A percentile compares a stretch with the other conserved stretches of the same genome.
These are phyloP conservation scores for Aspergillus ustus DNA, from an alignment of 2,329 filamentous ascomycete genomes.

Conservation along the genomic window DNA sequence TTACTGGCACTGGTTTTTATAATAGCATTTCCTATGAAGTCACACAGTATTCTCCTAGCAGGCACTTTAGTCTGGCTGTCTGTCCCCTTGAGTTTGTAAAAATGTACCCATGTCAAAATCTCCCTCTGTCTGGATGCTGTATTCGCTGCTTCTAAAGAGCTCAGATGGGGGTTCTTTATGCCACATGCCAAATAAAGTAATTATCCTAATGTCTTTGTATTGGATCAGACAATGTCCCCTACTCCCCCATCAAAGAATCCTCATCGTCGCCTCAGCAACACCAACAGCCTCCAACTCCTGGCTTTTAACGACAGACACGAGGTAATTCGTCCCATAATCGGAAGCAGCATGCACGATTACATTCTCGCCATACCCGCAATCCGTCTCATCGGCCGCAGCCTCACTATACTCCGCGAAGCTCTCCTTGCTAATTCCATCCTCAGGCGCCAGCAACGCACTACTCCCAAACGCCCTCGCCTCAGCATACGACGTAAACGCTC, in stretches of 20 bases:
- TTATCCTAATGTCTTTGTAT: too few relatives aligned
- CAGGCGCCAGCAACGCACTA: slow-evolving; percentile 24
- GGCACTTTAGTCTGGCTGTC: too few relatives aligned
- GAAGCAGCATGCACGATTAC: slow-evolving; percentile 36
- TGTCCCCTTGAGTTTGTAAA: too few relatives aligned
- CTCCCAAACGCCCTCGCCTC: slow-evolving; percentile 30
- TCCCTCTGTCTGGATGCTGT: too few relatives aligned
- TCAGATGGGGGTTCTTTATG: too few relatives aligned
- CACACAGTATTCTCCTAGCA: too few relatives aligned
- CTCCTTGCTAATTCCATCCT: slow-evolving; percentile 28
- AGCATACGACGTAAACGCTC: slow-evolving; percentile 30
- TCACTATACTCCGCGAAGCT: slow-evolving; percentile 34
- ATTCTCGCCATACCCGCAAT: slow-evolving; percentile 38
- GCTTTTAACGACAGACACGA: slow-evolving; percentile 33
- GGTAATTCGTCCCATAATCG: slow-evolving; percentile 31
- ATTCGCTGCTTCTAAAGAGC: too few relatives aligned
- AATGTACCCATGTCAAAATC: too few relatives aligned
- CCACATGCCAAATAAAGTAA: too few relatives aligned
- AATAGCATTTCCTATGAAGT: too few relatives aligned
- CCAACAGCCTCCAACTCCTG: slow-evolving; percentile 33
- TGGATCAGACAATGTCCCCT: too few relatives aligned
- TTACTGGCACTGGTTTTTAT: too few relatives aligned
- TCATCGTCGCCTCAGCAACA: slow-evolving; percentile 28
- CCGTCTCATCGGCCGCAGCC: slow-evolving; percentile 27
- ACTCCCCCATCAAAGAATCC: not conserved